Evolutionary conservation across 2,329 filamentous ascomycete genomes (phyloP), one percentile per base, ranked within the genome.

Genomic region (Elsinoe australis): DNA sequence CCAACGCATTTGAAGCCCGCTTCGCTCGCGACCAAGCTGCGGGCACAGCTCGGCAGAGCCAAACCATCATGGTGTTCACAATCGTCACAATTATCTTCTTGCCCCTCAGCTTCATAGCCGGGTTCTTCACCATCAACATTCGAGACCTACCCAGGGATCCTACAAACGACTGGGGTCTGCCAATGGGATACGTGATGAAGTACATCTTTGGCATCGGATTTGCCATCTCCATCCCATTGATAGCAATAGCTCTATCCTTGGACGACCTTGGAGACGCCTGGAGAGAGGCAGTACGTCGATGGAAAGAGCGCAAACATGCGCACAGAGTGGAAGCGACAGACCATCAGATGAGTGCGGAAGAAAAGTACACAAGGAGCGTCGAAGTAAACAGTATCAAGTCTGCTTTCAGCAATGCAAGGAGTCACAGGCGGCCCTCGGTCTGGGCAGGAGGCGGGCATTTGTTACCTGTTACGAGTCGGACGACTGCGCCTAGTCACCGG

Each of bases 1-100:
- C 78, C 53, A 83, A 83, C 61, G 78, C 78, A 0, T 75, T 82
- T 38, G 80, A 83, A 58, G 80, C 79, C 1, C 73, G 79, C 2
- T 82, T 76, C 46, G 72, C 75, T 0, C 67, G 74, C 14, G 76
- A 82, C 42, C 78, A 82, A 59, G 79, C 80, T 0, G 71, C 75
- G 2, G 74, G 75, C 1, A 80, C 79, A 0, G 75, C 78, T 1
- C 68, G 73, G 5, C 70, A 82, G 63, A 72, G 66, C 2, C 74
- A 74, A 49, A 77, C 73, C 0, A 72, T 78, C 52, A 74, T 78
- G 70, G 71, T 78, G 5, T 78, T 79, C 56, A 79, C 75, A 3
- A 72, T 78, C 36, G 75, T 78, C 2, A 79, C 75, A 0, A 76
- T 78, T 50, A 67, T 78, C 19, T 79, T 79, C 58, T 61, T 78